Evolutionary conservation across 2,329 filamentous ascomycete species (phyloP), one percentile per base, ranked within the genome.

Genomic region (Trichoderma aggressivum): DNA sequence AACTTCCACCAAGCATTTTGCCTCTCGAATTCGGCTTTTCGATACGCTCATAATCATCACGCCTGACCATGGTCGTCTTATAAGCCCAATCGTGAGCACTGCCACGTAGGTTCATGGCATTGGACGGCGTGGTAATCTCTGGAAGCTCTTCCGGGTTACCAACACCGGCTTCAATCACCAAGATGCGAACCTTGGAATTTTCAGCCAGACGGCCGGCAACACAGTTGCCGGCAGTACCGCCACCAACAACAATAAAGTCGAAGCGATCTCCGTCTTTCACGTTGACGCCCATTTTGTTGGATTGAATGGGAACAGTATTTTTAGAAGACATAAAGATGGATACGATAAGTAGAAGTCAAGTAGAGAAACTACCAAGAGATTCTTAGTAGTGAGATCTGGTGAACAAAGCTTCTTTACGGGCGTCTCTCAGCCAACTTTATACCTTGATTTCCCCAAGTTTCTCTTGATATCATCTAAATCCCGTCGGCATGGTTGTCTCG

Each of bases 1-100:
- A 86, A 71, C 85, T 87, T 16, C 89, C 88, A 47, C 88, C 88
- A 0, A 90, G 85, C 2, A 82, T 83, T 78, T 88, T 88, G 11
- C 89, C 86, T 53, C 88, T 84, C 11, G 88, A 89, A 75, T 90
- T 90, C 55, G 87, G 88, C 80, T 90, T 89, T 76, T 90, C 88
- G 43, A 90, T 81, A 11, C 88, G 86, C 61, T 86, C 85, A 75
- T 90, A 90, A 74, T 90, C 87, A 16, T 83, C 80, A 2, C 87
- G 84, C 69, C 88, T 84, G 76, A 90, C 84, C 80, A 90, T 85
- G 30, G 86, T 89, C 1, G 86, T 87, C 80, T 90, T 89, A 79
- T 89, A 90, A 0, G 81, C 81, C 87, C 87, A 90, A 77, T 90
- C 88, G 72, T 88, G 84, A 75, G 87, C 78, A 75, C 85, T 86